These are phyloP conservation scores for Phytophthora foliorum DNA, from an alignment of 352 stramenopile species.

Conservation along the genomic window DNA sequence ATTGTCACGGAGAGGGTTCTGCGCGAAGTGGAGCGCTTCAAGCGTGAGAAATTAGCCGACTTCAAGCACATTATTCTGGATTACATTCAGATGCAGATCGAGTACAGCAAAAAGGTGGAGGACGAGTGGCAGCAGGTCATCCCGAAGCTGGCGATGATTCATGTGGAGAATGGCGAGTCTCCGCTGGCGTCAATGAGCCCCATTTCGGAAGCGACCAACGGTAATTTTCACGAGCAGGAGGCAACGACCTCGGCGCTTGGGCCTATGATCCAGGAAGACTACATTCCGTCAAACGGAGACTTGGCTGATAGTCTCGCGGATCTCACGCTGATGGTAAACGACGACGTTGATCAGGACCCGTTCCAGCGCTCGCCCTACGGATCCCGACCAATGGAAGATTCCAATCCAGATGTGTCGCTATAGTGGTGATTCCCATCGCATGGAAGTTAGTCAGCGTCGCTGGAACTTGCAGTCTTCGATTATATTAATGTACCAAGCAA, in stretches of 20 bases:
- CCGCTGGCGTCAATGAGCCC: constrained; percentile 51
- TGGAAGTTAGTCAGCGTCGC: constrained; percentile 3
- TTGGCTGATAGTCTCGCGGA: constrained; percentile 60
- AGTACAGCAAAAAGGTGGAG: constrained; percentile 96
- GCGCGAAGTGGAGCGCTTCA: constrained; percentile 98
- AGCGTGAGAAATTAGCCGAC: constrained; percentile 95
- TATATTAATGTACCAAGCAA: constrained; percentile 51
- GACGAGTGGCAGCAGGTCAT: constrained; percentile 86
- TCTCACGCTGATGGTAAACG: constrained; percentile 58
- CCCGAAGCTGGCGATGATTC: constrained; percentile 76
- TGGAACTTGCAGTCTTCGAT: constrained; percentile 18
- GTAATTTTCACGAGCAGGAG: constrained; percentile 26
- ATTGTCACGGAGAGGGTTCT: constrained; percentile 95
- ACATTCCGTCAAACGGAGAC: constrained; percentile 72
- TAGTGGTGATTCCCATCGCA: constrained; percentile 19
- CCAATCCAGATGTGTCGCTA: constrained; percentile 45
- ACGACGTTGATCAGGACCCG: constrained; percentile 37
- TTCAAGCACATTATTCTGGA: constrained; percentile 97
- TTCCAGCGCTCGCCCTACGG: constrained; percentile 46
- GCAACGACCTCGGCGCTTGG: constrained; percentile 25
- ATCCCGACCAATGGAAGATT: constrained; percentile 37
- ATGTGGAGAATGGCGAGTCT: constrained; percentile 58
- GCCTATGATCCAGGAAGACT: constrained; percentile 76
- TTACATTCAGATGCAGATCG: constrained; percentile 97
- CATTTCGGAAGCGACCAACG: constrained; percentile 36